Evolutionary conservation across 208 protist species (phyloP), one percentile per base, ranked within the genome.

Genomic region (Trypanosoma platydactyli): DNA sequence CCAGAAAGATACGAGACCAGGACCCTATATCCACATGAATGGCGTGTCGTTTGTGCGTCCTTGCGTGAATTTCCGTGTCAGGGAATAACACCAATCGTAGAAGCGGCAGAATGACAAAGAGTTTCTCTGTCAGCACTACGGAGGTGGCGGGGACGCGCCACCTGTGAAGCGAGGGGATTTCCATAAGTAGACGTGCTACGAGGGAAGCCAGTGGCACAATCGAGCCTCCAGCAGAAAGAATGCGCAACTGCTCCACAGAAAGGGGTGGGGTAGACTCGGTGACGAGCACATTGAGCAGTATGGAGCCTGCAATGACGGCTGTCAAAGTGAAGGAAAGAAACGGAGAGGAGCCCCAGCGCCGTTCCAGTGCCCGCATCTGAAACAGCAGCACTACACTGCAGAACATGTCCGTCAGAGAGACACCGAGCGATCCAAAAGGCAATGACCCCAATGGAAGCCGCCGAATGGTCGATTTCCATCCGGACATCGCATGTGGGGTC

Each of bases 311-410:
- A 5, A 77, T 38, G 0, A 78, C 73, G 20, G 80, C 62, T 7
- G 54, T 66, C 44, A 92, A 56, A 9, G 87, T 38, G 54, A 89
- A 92, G 24, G 80, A 50, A 12, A 92, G 73, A 54, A 77, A 83
- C 15, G 67, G 57, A 54, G 71, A 68, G 13, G 82, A 79, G 20
- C 86, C 86, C 83, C 86, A 92, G 16, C 81, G 82, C 5, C 83
- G 80, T 70, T 92, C 82, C 25, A 92, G 74, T 12, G 59, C 64
- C 42, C 83, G 80, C 72, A 84, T 82, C 51, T 86, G 76, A 44
- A 75, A 75, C 12, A 86, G 46, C 35, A 88, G 16, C 41, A 70
- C 44, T 35, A 79, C 24, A 18, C 64, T 44, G n/a, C 78, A 72
- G 0, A 72, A 1, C 0, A 79, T 64, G 49, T 87, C 81, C 24